A percentile compares a stretch with the other conserved stretches of the same genome.
These are phyloP conservation scores for Stagonosporopsis chrysanthemi DNA, from an alignment of 2,329 filamentous ascomycete genomes.

Conservation along the genomic window DNA sequence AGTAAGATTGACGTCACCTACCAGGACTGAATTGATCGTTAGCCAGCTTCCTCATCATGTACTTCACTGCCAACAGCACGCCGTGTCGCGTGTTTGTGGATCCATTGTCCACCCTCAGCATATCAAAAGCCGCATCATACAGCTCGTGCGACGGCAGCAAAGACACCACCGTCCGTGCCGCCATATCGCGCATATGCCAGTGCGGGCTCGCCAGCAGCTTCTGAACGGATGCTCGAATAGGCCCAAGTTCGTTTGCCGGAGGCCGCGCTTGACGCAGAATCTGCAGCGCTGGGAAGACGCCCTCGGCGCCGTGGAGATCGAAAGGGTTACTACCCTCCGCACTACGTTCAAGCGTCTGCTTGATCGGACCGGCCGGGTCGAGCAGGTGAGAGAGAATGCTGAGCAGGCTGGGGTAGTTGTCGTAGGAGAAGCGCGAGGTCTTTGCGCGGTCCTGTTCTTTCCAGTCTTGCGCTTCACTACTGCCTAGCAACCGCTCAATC, in stretches of 20 bases:
- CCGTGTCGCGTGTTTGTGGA: slow-evolving; percentile 44
- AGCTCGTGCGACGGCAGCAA: slow-evolving; percentile 39
- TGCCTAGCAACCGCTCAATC: slow-evolving; percentile 79
- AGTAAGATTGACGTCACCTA: neutral
- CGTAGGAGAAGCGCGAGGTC: slow-evolving; percentile 69
- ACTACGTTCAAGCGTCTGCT: slow-evolving; percentile 33
- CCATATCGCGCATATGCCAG: slow-evolving; percentile 85
- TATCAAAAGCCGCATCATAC: slow-evolving; percentile 27
- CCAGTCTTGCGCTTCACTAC: slow-evolving; percentile 70
- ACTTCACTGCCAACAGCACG: slow-evolving; percentile 41
- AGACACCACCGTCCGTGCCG: slow-evolving; percentile 70
- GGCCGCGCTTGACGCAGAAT: slow-evolving; percentile 77
- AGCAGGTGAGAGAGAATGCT: slow-evolving; percentile 70
- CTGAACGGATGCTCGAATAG: slow-evolving; percentile 66
- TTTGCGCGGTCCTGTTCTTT: slow-evolving; percentile 53
- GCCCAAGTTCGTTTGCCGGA: slow-evolving; percentile 62
- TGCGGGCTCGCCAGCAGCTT: slow-evolving; percentile 72
- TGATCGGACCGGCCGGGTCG: slow-evolving; percentile 37
- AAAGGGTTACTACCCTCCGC: slow-evolving; percentile 36
- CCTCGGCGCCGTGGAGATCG: slow-evolving; percentile 60
- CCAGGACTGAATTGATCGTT: neutral
- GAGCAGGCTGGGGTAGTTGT: slow-evolving; percentile 71
- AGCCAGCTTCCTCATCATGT: slow-evolving; percentile 38
- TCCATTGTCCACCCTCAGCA: slow-evolving; percentile 25
- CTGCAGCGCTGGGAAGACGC: slow-evolving; percentile 83